Base-by-base conservation (phyloP, 2,329 filamentous ascomycete species). In the Ceratocystis albifundus region DNA sequence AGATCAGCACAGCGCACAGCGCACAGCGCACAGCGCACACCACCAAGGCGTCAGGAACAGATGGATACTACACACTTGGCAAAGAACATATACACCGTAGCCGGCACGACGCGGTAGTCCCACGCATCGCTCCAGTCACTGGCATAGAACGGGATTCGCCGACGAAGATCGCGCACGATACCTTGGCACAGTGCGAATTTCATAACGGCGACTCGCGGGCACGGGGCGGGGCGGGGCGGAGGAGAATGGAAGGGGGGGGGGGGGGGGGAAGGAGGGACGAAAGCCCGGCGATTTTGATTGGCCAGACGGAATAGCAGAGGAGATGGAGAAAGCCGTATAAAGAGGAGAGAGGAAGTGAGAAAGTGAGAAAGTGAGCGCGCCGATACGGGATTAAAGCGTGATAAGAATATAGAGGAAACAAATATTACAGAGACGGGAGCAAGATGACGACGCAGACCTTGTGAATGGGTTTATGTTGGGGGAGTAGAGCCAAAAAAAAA, bases 61-160 rank as follows among this genome's bases (percentile, higher is more conserved):
- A 41, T 25, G n/a, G n/a, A n/a, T n/a, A n/a, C n/a, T n/a, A 62
- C 22, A 70, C 79, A 93, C 89, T 95, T 95, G 69, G 90, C 90
- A 81, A 95, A 96, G 78, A 94, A 96, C 89, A 95, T 96, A 76
- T 95, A 95, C 36, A 95, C 79, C 8, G 90, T 95, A 17, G 89
- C 89, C 0, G 90, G 90, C 48, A 96, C 82, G 53, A 96, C 89
- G 65, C 90, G 84, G 77, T 96, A 96, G 73, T 95, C 88, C 89
- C 89, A 94, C 1, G 90, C 90, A 77, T 96, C 90, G 20, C 74
- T 79, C 88, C 88, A 95, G 75, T 96, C 90, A 75, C 87, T 92
- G 76, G 77, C 79, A 73, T 94, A 96, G 73, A 82, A 95, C 0
- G 90, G 90, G 6, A 82, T 81, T 69, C 90, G 79, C 67, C 89